Base-by-base conservation (phyloP, 164 flowering plant genomes). In the Aristolochia fimbriata region DNA sequence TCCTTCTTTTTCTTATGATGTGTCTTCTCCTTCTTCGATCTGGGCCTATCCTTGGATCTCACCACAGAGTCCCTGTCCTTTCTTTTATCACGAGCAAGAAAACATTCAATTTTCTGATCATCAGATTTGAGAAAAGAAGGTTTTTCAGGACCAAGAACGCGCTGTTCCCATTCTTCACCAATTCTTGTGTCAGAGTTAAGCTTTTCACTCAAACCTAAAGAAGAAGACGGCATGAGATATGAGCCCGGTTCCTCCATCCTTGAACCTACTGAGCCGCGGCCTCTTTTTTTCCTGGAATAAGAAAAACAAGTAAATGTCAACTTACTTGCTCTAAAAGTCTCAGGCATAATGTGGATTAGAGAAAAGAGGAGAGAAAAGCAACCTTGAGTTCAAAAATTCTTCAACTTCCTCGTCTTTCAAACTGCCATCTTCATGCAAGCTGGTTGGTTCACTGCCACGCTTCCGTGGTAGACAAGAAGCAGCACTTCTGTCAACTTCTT, bases 161-260 rank as follows among this genome's bases (percentile, higher is more conserved):
- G 77, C 16, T 57, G 68, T 23, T 70, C 76, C 75, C 75, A 53
- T 20, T 67, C 71, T 69, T 72, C 74, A 19, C 61, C 58, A 33
- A 46, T 65, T 57, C 70, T 60, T 43, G 57, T n/a, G 53, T 76
- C 77, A 20, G 71, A 51, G 54, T 50, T 54, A 1, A 56, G 65
- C 25, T 60, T 70, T 24, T 19, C 74, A 47, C 60, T 63, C 3
- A 75, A 55, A 21, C 70, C 81, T 23, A 76, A 47, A 58, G 43
- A 4, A 22, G 71, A 49, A 12, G 65, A 48, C 46, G 81, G 81
- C 37, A 62, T 57, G 48, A 80, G 91, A 58, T 81, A 88, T 16
- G 98, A 96, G 51, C 96, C 98, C 10, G 95, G 73, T 78, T 88
- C 98, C 72, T 91, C 98, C 91, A 85, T 88, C 68, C 94, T 82